Percentiles rank a stretch among this genome's conserved stretches.
Evolutionary conservation across 2,329 filamentous ascomycete genomes (phyloP).

Genomic region (Verticillium nonalfalfae): DNA sequence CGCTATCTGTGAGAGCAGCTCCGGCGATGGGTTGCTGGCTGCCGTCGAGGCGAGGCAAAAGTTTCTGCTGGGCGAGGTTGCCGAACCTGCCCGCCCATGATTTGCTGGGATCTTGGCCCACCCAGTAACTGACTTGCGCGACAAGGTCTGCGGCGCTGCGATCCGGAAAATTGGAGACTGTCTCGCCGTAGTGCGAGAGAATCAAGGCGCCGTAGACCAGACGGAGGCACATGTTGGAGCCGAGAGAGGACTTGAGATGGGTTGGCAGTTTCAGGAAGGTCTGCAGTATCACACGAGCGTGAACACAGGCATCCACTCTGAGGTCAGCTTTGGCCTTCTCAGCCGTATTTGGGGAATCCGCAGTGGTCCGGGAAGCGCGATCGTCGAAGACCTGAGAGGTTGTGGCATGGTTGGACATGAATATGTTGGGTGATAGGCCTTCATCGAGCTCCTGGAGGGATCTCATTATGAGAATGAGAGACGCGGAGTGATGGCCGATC

Average conservation of each 20-base stretch:
- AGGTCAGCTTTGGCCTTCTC: not conserved
- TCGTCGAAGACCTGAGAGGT: not conserved
- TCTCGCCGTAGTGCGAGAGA: not conserved
- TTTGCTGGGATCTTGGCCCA: not conserved
- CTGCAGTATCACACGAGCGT: not conserved
- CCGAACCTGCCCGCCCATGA: not conserved
- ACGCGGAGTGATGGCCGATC: constrained; percentile 25
- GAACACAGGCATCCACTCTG: not conserved
- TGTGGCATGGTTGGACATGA: not conserved
- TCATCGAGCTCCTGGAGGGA: not conserved
- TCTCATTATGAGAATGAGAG: constrained; percentile 19
- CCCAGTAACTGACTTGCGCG: not conserved
- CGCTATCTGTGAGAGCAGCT: not conserved
- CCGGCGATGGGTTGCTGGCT: not conserved
- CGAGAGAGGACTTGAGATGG: not conserved
- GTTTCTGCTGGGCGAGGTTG: not conserved
- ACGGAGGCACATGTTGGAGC: not conserved
- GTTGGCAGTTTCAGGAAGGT: not conserved
- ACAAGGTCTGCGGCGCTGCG: not conserved
- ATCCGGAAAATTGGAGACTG: not conserved
- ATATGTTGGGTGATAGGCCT: not conserved
- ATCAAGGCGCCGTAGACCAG: not conserved
- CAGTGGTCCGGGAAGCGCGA: not conserved
- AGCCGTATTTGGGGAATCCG: no score
- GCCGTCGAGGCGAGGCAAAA: not conserved